Percentiles rank a stretch among this genome's conserved stretches.
Conservation (phyloP, 495 filamentous ascomycete genomes). For the Hapsidospora chrysogenum region DNA sequence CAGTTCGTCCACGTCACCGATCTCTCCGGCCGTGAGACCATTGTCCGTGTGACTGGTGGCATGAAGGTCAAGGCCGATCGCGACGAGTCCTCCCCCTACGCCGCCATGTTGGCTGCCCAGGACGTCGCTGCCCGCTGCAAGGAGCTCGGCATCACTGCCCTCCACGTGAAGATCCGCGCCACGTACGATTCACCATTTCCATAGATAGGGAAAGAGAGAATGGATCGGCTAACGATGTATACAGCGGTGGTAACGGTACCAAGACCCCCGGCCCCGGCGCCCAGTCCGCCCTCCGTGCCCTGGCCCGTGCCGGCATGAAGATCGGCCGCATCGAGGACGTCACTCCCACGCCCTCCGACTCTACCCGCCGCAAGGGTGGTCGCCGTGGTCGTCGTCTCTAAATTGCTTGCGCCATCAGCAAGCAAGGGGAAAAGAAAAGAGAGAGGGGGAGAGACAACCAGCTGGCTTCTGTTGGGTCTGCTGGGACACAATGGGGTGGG, state of each 20-base stretch:
- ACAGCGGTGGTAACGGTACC: constrained; percentile 65
- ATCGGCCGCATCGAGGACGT: constrained; percentile 99
- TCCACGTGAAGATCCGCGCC: constrained; percentile 99
- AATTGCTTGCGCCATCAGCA: constrained; percentile 22
- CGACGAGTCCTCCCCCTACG: constrained; percentile 98
- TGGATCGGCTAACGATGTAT: background rate
- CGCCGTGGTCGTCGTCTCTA: constrained; percentile 99
- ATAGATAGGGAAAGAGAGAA: background rate
- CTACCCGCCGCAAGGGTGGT: constrained; percentile 98
- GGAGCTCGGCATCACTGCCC: constrained; percentile 95
- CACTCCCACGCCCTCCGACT: constrained; percentile 95
- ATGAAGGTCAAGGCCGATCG: constrained; percentile 99
- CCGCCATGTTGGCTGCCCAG: constrained; percentile 98
- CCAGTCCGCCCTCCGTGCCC: constrained; percentile 95
- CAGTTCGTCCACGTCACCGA: constrained; percentile 99
- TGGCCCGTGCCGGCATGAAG: constrained; percentile 97
- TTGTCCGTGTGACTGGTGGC: constrained; percentile 95
- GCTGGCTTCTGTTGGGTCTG: constrained; percentile 15
- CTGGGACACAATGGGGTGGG: no score
- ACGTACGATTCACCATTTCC: constrained; percentile 40
- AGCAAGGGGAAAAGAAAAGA: background rate
- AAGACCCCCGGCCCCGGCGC: constrained; percentile 98
- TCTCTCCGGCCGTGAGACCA: constrained; percentile 99
- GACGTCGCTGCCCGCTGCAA: constrained; percentile 93
- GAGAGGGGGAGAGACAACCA: background rate